These are phyloP conservation scores for Apium graveolens DNA, from an alignment of 129 eudicot species.

Conservation along the genomic window DNA sequence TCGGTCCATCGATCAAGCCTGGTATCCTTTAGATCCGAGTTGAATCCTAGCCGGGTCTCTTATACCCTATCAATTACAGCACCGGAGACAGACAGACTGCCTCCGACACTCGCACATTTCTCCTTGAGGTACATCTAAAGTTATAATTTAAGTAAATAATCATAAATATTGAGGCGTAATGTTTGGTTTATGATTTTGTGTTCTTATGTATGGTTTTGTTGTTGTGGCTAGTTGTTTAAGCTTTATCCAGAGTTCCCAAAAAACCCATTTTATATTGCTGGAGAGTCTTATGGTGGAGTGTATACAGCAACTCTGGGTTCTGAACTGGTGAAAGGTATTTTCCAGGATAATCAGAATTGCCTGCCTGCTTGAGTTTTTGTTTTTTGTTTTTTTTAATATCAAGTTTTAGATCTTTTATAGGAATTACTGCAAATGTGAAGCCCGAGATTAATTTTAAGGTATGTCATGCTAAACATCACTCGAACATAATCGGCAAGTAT, in stretches of 20 bases:
- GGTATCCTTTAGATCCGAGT: too few species aligned
- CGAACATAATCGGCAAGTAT: not conserved
- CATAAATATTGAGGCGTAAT: not conserved
- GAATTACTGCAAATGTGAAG: conserved; percentile 71
- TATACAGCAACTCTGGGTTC: conserved; percentile 62
- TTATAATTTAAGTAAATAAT: not conserved
- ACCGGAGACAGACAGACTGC: conserved; percentile 79
- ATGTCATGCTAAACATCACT: conserved; percentile 4
- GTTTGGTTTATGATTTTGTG: not conserved
- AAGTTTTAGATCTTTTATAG: conserved; percentile 27
- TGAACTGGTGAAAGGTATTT: conserved; percentile 74
- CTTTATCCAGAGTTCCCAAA: conserved; percentile 66
- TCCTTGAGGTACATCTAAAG: conserved; percentile 54
- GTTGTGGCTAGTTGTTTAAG: conserved; percentile 65
- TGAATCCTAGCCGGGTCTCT: too few species aligned
- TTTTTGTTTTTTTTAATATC: not conserved
- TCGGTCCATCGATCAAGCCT: too few species aligned
- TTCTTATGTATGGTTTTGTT: not conserved
- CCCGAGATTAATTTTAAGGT: conserved; percentile 85
- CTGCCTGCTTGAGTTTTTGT: not conserved
- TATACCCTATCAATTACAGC: too few species aligned
- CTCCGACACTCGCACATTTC: conserved; percentile 65
- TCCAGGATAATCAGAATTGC: not conserved
- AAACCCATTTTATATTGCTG: conserved; percentile 73
- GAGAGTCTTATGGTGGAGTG: conserved; percentile 93